phyloP scores from a whole-genome alignment of 2,329 filamentous ascomycete species.

The Pseudogymnoascus sp. region DNA sequence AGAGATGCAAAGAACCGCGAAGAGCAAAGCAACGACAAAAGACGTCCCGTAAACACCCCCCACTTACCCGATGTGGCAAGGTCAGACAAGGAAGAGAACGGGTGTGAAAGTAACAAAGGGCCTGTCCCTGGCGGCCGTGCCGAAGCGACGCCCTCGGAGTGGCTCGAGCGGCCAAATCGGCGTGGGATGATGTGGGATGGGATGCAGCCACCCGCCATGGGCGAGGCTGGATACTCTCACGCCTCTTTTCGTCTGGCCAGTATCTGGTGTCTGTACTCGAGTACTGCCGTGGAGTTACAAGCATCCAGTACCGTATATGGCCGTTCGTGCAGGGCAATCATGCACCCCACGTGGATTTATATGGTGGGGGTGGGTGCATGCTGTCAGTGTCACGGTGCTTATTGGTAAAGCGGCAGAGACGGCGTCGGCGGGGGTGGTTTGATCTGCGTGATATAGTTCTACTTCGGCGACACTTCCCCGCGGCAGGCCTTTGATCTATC shows the following conservation, averaged over 20 bases:
- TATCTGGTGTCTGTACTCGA: background rate
- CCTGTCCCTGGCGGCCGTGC: slow-evolving; percentile 4
- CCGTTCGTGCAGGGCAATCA: background rate
- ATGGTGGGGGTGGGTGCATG: slow-evolving; percentile 6
- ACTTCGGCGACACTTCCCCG: background rate
- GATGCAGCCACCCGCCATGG: background rate
- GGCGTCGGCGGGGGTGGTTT: background rate
- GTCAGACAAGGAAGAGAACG: slow-evolving; percentile 2
- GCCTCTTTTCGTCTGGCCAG: background rate
- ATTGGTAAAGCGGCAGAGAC: background rate
- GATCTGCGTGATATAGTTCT: background rate
- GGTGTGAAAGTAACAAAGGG: background rate
- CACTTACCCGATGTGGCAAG: background rate
- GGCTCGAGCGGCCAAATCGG: background rate
- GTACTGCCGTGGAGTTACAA: background rate
- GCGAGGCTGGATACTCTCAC: background rate
- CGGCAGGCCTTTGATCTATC: background rate
- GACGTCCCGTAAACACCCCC: background rate
- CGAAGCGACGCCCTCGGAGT: background rate
- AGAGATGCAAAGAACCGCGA: background rate
- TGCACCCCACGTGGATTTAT: slow-evolving; percentile 3
- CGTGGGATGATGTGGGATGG: background rate
- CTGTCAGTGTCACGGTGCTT: background rate
- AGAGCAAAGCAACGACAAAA: slow-evolving; percentile 1
- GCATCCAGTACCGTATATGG: background rate